These are phyloP conservation scores for Plasmopara viticola DNA, from an alignment of 352 stramenopile genomes.

Conservation along the genomic window DNA sequence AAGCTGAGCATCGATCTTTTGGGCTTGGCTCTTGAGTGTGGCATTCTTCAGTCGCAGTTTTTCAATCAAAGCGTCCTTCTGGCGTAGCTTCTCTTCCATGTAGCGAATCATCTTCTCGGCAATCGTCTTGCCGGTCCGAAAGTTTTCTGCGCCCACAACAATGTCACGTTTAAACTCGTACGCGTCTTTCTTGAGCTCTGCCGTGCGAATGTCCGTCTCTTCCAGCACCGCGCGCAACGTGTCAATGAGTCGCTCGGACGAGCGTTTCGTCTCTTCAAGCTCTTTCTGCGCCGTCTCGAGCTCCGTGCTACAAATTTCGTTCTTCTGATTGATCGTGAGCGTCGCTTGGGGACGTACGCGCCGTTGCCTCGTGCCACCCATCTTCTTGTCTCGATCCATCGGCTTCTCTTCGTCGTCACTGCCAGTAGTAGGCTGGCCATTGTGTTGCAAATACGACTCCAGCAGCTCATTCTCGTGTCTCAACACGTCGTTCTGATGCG, in stretches of 20 bases:
- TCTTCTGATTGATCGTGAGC: slow-evolving; percentile 91
- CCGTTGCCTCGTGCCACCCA: slow-evolving; percentile 30
- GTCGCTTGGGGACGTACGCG: slow-evolving; percentile 50
- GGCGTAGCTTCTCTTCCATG: slow-evolving; percentile 92
- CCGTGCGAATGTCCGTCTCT: slow-evolving; percentile 91
- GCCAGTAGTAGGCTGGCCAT: slow-evolving; percentile 32
- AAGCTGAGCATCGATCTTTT: slow-evolving; percentile 89
- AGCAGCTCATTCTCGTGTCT: slow-evolving; percentile 89
- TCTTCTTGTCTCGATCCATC: slow-evolving; percentile 46
- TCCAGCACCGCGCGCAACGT: slow-evolving; percentile 89
- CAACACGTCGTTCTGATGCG: slow-evolving; percentile 85
- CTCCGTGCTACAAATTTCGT: slow-evolving; percentile 84
- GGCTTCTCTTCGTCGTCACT: slow-evolving; percentile 71
- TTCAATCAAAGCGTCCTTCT: slow-evolving; percentile 89
- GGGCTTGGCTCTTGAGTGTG: slow-evolving; percentile 87
- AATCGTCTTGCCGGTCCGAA: slow-evolving; percentile 90
- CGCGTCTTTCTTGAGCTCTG: slow-evolving; percentile 93
- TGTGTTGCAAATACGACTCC: slow-evolving; percentile 75
- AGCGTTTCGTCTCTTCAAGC: slow-evolving; percentile 85
- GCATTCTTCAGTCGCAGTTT: slow-evolving; percentile 93
- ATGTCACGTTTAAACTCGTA: slow-evolving; percentile 96
- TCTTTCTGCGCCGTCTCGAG: slow-evolving; percentile 86
- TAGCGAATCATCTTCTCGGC: slow-evolving; percentile 92
- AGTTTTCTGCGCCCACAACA: slow-evolving; percentile 91
- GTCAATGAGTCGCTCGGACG: slow-evolving; percentile 91